Evolutionary conservation across 768 basidiomycete species (phyloP), one percentile per base, ranked within the genome.

Genomic region (Leucocoprinus birnbaumii): DNA sequence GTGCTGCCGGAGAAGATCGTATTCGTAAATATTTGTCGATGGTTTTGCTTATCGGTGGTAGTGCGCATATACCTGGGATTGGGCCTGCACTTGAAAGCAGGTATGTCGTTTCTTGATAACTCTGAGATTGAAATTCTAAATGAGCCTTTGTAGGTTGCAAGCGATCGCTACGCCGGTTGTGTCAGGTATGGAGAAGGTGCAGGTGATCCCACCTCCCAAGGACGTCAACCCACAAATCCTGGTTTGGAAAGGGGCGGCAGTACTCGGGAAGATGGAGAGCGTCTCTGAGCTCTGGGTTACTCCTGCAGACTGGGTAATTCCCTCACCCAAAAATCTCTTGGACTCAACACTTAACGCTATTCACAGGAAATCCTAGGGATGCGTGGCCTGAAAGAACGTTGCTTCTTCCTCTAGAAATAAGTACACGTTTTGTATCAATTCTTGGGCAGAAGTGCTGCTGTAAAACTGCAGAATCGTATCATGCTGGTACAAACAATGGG

Each of bases 201-300:
- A 88, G 60, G 91, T 97, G 56, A 89, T 98, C 44, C 91, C 94
- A n/a, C 89, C 94, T 2, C 94, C 95, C 1, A 89, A 94, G 66
- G 92, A 94, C 57, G 83, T 98, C 42, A 94, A 98, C 69, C 93
- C 92, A 4, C 81, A 85, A 22, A 85, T 93, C 35, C 80, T 98
- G 27, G 86, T 85, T 14, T 99, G 97, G 97, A 98, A 98, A 68
- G 97, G 97, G 9, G 93, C 88, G 5, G 83, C 88, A 7, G 92
- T 95, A 11, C 82, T 98, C 40, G 91, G 87, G 24, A 91, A 92
- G 70, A 89, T 98, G 83, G 97, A 99, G 49, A 84, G 86, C 2
- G 84, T 89, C 43, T 79, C 83, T 26, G 97, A 99, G 60, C 71
- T 98, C 53, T 98, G 96, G 96, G 76, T 98, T 24, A 83, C 91